Evolutionary conservation across 345 rosid genomes (phyloP).

Genomic region (Streptanthus diversifolius): DNA sequence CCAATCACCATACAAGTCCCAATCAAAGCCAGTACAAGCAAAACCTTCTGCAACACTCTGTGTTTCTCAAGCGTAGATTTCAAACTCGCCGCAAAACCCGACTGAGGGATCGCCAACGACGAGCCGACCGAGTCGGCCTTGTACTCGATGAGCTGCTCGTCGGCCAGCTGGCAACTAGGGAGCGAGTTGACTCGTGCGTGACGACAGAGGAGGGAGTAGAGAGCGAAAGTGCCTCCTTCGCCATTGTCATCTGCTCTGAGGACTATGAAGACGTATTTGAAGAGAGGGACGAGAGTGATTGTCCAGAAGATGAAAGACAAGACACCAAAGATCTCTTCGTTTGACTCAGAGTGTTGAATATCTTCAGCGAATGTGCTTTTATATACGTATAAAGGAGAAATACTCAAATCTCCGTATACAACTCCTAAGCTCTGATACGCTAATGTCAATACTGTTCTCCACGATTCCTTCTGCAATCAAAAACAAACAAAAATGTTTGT

Average conservation of each 20-base stretch:
- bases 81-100: constrained; percentile 50
- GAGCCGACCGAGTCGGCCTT: constrained; percentile 42
- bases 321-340: constrained; percentile 89
- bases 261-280: constrained; percentile 79
- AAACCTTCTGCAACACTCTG: constrained; percentile 60
- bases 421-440: constrained; percentile 88
- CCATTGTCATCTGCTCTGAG: constrained; percentile 89
- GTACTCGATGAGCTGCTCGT: constrained; percentile 68
- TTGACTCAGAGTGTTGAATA: constrained; percentile 64
- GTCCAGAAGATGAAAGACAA: constrained; percentile 92
- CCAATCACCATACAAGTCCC: constrained; percentile 98
- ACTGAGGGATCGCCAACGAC: constrained; percentile 25
- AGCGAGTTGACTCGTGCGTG: constrained; percentile 85
- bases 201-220: constrained; percentile 77
- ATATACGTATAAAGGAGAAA: constrained; percentile 78
- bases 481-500: not conserved
- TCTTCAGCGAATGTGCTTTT: constrained; percentile 79
- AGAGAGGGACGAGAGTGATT: constrained; percentile 72
- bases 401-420: constrained; percentile 94
- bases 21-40: constrained; percentile 76
- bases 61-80: constrained; percentile 66
- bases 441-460: constrained; percentile 76
- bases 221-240: constrained; percentile 93
- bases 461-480: constrained; percentile 64
- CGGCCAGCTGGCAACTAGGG: constrained; percentile 75